Evolutionary conservation across 148 eudicot species (phyloP).

Genomic region (Rhododendron henanense): DNA sequence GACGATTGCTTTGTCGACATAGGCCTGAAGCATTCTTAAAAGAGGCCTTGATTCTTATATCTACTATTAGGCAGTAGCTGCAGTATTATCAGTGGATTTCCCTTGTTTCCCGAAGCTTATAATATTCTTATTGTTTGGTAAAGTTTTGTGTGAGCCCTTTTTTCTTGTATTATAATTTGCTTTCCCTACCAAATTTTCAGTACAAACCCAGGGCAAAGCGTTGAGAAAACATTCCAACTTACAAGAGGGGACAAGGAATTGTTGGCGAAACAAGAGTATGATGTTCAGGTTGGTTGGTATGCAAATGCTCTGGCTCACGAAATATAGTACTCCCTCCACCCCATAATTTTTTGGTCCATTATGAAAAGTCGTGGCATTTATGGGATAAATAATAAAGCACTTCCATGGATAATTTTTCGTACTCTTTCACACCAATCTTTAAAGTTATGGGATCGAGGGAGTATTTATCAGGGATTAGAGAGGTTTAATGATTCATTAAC

Average conservation of each 20-base stretch:
- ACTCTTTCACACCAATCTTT: not conserved
- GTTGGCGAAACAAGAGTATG: slow-evolving; percentile 48
- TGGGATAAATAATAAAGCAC: not conserved
- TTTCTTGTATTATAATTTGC: slow-evolving; percentile 19
- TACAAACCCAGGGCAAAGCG: slow-evolving; percentile 44
- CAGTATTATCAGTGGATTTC: not conserved
- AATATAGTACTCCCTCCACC: not conserved
- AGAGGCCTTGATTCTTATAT: not conserved
- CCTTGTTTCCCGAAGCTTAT: not conserved
- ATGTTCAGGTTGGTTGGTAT: slow-evolving; percentile 54
- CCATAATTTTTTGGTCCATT: not conserved
- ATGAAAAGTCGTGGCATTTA: not conserved
- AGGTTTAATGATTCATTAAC: not conserved
- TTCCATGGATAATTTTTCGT: not conserved
- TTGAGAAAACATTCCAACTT: slow-evolving; percentile 62
- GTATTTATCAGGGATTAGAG: not conserved
- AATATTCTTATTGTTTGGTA: not conserved
- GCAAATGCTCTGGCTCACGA: not conserved
- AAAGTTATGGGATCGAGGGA: not conserved
- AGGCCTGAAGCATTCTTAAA: not conserved
- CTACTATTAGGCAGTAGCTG: not conserved
- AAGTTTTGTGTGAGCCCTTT: not conserved
- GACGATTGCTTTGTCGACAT: not conserved
- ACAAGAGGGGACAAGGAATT: slow-evolving; percentile 50
- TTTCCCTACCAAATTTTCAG: slow-evolving; percentile 24